phyloP scores from a whole-genome alignment of 306 rosid genomes.

The Elaeagnus macrophylla region DNA sequence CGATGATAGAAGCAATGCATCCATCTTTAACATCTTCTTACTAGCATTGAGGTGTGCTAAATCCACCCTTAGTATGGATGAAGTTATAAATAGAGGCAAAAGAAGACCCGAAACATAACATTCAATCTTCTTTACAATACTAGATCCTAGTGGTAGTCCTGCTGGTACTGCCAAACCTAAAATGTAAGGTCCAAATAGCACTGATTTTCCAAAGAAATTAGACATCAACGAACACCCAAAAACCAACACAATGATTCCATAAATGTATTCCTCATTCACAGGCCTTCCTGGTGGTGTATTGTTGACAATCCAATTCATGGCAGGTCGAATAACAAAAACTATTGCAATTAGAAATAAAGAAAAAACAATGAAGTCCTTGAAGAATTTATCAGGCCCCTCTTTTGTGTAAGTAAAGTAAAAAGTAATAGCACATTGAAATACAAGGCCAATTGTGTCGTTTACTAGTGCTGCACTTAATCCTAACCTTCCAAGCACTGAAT shows the following conservation, averaged over 20 bases:
- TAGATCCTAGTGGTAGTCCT: conserved; percentile 65
- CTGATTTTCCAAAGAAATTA: conserved; percentile 15
- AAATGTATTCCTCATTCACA: conserved; percentile 39
- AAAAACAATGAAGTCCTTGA: not conserved
- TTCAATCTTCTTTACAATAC: conserved; percentile 47
- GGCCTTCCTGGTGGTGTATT: conserved; percentile 56
- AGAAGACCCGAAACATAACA: conserved; percentile 31
- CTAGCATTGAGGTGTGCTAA: too few species aligned
- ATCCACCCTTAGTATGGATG: too few species aligned
- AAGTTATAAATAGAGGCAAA: conserved; percentile 47
- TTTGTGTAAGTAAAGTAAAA: not conserved
- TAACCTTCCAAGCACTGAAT: conserved; percentile 53
- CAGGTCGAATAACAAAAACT: conserved; percentile 29
- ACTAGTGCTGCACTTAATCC: conserved; percentile 45
- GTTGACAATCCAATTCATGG: conserved; percentile 48
- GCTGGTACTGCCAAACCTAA: conserved; percentile 61
- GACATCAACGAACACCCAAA: conserved; percentile 23
- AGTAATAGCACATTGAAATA: too few species aligned
- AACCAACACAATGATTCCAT: conserved; percentile 17
- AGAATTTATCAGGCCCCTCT: not conserved
- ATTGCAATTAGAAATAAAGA: conserved; percentile 1
- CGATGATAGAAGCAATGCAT: too few species aligned
- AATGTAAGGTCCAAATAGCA: conserved; percentile 37
- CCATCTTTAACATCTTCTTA: too few species aligned
- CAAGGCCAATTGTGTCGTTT: conserved; percentile 26